Evolutionary conservation across 768 basidiomycete genomes (phyloP), one percentile per base, ranked within the genome.

Genomic region (Kwoniella sp.): DNA sequence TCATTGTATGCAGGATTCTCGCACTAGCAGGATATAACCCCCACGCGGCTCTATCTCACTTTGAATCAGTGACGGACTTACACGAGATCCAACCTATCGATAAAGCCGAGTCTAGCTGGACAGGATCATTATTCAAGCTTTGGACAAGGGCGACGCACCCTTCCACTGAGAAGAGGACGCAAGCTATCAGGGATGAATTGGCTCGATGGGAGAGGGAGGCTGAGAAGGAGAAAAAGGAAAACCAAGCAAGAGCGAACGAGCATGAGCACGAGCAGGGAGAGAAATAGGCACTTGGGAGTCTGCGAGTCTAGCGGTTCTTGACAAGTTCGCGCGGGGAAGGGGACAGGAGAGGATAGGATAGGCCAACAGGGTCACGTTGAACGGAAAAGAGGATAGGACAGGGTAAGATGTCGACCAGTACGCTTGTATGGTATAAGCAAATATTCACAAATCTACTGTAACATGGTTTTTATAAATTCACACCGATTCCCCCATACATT

Each of bases 11-110:
- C 60, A 93, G 93, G 65, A 82, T 99, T n/a, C 86, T 99, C 36
- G 92, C 94, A 0, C 86, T 92, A 75, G 89, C 94, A 0, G 91
- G 92, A 5, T 97, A 90, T 74, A 91, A 96, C 80, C 90, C 94
- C 2, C 86, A 88, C 36, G 82, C 83, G 50, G 90, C 95, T 7
- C 84, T 93, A 48, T 82, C 81, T 15, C 95, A 96, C 77, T 97
- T 94, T 91, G 87, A 91, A 55, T 74, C 81, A 0, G 69, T 83
- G 15, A 59, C 77, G 22, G 55, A 65, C 21, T 46, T 69, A 51
- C 73, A 69, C 47, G 70, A 70, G 55, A 72, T 68, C 26, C 65
- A 66, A 40, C 69, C 71, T 29, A 53, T 68, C 10, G 73, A 76
- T 26, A 65, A 62, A 33, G 47, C 59, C 1, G 72, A 84, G 44